phyloP scores from a whole-genome alignment of 306 rosid species.

The Phaseolus lunatus region DNA sequence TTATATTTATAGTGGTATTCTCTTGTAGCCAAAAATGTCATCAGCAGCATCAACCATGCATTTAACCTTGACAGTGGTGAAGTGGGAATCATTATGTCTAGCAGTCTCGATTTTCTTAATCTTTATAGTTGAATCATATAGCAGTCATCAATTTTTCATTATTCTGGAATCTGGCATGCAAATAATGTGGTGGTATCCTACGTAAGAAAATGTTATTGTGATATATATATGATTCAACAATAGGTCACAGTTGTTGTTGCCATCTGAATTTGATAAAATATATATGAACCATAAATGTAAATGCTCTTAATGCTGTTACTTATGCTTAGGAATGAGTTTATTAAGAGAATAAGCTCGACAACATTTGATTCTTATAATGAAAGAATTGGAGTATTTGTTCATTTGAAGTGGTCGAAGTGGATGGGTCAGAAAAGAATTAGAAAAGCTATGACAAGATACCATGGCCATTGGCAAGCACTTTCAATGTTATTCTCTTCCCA shows the following conservation, averaged over 20 bases:
- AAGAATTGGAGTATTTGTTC: conserved; percentile 6
- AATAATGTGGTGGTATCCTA: conserved; percentile 30
- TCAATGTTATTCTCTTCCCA: conserved; percentile 37
- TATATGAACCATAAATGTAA: not conserved
- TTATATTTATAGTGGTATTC: conserved; percentile 37
- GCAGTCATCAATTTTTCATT: not conserved
- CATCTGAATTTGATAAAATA: conserved; percentile 1
- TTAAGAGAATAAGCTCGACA: not conserved
- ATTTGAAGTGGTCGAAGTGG: conserved; percentile 26
- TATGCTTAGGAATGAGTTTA: conserved; percentile 20
- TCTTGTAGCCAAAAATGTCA: not conserved
- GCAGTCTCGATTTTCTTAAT: conserved; percentile 15
- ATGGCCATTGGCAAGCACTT: conserved; percentile 3
- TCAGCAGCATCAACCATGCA: not conserved
- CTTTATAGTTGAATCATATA: not conserved
- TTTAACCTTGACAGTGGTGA: conserved; percentile 34
- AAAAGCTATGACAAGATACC: conserved; percentile 32
- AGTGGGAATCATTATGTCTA: not conserved
- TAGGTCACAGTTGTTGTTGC: not conserved
- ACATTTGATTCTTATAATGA: conserved; percentile 22
- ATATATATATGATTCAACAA: too few species aligned
- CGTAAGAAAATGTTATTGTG: not conserved
- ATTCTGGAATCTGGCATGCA: not conserved
- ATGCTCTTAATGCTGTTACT: not conserved
- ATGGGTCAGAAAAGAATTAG: conserved; percentile 14